Percentiles rank a stretch among this genome's conserved stretches.
Conservation (phyloP, 768 basidiomycete species). For the Collybia nuda region DNA sequence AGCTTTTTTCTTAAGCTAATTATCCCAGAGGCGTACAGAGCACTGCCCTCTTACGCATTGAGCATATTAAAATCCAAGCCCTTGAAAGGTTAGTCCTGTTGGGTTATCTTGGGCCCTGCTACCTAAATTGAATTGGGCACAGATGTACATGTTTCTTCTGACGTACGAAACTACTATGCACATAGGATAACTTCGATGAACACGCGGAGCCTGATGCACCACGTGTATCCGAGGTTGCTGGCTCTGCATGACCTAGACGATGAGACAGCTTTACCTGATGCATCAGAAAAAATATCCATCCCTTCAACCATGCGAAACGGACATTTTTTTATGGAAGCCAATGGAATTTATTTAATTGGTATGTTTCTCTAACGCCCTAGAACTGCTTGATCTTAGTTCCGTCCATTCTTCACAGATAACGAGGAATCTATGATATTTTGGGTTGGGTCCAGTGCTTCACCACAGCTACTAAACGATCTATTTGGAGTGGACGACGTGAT, state of each 20-base stretch:
- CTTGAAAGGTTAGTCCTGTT: constrained; percentile 69
- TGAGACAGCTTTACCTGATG: constrained; percentile 66
- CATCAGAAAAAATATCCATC: constrained; percentile 57
- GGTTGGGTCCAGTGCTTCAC: constrained; percentile 82
- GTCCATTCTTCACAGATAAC: constrained; percentile 58
- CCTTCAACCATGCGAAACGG: constrained; percentile 82
- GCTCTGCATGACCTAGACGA: constrained; percentile 85
- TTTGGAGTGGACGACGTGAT: constrained; percentile 83
- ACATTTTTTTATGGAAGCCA: constrained; percentile 83
- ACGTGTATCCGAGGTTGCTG: constrained; percentile 86
- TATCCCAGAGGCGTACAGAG: constrained; percentile 90
- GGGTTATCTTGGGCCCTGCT: background rate
- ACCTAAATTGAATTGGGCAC: background rate
- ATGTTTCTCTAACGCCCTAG: constrained; percentile 17
- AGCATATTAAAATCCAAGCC: constrained; percentile 87
- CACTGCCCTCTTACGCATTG: constrained; percentile 79
- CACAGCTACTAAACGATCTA: constrained; percentile 78
- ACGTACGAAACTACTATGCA: constrained; percentile 86
- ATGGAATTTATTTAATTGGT: constrained; percentile 95
- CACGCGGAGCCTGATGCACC: constrained; percentile 67
- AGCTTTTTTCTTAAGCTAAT: constrained; percentile 60
- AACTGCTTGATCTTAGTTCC: no score
- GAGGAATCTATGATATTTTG: constrained; percentile 87
- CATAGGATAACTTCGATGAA: constrained; percentile 73
- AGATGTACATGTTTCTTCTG: constrained; percentile 90